A percentile compares a stretch with the other conserved stretches of the same genome.
These are phyloP conservation scores for Lachancea lanzarotensis DNA, from an alignment of 805 yeast species.

Conservation along the genomic window DNA sequence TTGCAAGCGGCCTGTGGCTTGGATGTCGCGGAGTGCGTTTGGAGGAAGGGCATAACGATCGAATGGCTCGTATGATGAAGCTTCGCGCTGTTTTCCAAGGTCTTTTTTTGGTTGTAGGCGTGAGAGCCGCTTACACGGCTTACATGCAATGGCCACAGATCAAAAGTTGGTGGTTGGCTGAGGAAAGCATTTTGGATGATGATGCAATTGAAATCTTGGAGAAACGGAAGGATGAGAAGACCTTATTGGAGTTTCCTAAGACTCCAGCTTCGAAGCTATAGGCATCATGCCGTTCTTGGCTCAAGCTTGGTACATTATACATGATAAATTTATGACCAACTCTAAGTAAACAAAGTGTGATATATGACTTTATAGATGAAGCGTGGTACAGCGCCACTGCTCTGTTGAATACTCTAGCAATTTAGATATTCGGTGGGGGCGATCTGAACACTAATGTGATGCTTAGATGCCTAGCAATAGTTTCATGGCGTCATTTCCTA, in stretches of 20 bases:
- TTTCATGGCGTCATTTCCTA: no score
- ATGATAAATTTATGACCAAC: no score
- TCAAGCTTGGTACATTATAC: no score
- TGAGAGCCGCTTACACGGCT: conserved; percentile 34
- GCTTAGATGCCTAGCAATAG: no score
- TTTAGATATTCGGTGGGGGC: no score
- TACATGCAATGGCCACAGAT: conserved; percentile 33
- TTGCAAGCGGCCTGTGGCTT: no score
- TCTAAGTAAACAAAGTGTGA: no score
- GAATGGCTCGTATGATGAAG: conserved; percentile 39
- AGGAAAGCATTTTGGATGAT: conserved; percentile 17
- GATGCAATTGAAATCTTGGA: conserved; percentile 15
- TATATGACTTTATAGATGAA: no score
- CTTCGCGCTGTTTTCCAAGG: conserved; percentile 43
- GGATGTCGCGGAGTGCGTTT: not conserved
- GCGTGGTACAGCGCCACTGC: no score
- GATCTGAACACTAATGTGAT: no score
- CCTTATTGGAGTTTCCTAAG: conserved; percentile 20
- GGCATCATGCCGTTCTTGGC: no score
- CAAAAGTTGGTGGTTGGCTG: conserved; percentile 28
- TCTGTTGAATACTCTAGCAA: no score
- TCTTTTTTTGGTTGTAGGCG: conserved; percentile 33
- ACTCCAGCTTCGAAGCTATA: conserved; percentile 31
- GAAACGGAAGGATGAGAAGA: not conserved
- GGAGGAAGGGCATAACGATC: conserved; percentile 20